Evolutionary conservation across 805 yeast species (phyloP).

Genomic region (Metschnikowia corniflorae): DNA sequence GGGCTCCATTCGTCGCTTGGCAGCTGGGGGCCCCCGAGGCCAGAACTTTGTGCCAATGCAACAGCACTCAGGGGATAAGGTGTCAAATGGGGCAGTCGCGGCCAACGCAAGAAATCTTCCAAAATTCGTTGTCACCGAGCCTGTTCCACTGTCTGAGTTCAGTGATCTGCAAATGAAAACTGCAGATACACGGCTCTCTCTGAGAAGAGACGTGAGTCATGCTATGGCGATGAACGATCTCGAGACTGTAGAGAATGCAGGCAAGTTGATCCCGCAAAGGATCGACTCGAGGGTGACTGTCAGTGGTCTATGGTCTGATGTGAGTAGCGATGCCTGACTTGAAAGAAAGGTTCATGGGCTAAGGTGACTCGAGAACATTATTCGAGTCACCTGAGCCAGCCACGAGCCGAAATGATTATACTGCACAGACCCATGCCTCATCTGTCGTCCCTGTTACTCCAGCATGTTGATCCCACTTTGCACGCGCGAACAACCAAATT

Average conservation of each 20-base stretch:
- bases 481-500: no score
- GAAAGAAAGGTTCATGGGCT: no score
- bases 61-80: slow-evolving; percentile 1
- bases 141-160: slow-evolving; percentile 2
- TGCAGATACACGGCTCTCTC: slow-evolving; percentile 9
- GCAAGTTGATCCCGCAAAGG: slow-evolving; percentile 6
- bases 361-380: no score
- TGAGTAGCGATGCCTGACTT: no score
- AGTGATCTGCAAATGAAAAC: slow-evolving; percentile 10
- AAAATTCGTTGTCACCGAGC: slow-evolving; percentile 3
- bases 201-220: not conserved
- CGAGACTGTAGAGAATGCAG: not conserved
- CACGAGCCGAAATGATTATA: no score
- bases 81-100: no score
- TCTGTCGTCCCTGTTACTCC: no score
- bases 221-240: not conserved
- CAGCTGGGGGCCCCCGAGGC: slow-evolving; percentile 1
- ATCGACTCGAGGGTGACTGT: slow-evolving; percentile 5
- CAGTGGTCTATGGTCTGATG: slow-evolving; percentile 12
- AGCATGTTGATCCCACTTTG: no score
- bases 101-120: slow-evolving; percentile 4
- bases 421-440: no score
- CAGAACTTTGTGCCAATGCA: slow-evolving; percentile 10
- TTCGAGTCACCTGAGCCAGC: no score
- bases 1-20: slow-evolving; percentile 2